phyloP scores from a whole-genome alignment of 441 rosid species.

The Flueggea neowawraea region DNA sequence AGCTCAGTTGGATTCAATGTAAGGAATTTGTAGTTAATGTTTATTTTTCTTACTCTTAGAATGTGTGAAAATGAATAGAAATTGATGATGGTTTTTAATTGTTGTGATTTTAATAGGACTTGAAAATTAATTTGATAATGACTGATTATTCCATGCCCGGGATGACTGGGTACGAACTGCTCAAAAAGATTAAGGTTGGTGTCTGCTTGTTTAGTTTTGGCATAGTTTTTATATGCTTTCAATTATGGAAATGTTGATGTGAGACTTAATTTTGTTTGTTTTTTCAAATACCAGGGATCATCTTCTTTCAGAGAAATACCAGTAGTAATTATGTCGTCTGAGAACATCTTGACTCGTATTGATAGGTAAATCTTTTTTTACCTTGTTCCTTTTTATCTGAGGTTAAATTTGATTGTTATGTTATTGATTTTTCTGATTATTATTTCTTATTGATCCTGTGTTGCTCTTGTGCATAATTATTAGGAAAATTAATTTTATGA shows the following conservation, averaged over 20 bases:
- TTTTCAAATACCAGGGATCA: conserved; percentile 47
- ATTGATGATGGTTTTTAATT: neutral
- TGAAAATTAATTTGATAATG: conserved; percentile 89
- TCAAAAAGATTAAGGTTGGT: conserved; percentile 80
- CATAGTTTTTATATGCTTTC: neutral
- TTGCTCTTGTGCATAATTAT: too few relatives aligned
- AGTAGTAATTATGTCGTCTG: conserved; percentile 96
- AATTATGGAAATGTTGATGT: neutral
- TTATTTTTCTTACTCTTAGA: neutral
- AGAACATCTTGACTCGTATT: conserved; percentile 68
- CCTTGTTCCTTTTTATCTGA: neutral
- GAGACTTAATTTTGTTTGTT: too few relatives aligned
- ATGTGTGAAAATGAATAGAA: neutral
- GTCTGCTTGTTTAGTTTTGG: neutral
- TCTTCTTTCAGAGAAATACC: conserved; percentile 74
- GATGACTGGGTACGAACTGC: conserved; percentile 91
- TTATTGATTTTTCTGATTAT: too few relatives aligned
- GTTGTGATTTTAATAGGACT: conserved; percentile 33
- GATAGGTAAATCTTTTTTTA: conserved; percentile 38
- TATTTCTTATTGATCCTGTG: too few relatives aligned
- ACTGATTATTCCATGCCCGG: conserved; percentile 99
- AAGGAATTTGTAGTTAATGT: conserved; percentile 10
- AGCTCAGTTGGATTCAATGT: conserved; percentile 57
- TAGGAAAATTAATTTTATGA: too few relatives aligned
- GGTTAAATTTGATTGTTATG: too few relatives aligned